Evolutionary conservation across 805 yeast species (phyloP), one percentile per base, ranked within the genome.

Genomic region (Saturnispora silvae): DNA sequence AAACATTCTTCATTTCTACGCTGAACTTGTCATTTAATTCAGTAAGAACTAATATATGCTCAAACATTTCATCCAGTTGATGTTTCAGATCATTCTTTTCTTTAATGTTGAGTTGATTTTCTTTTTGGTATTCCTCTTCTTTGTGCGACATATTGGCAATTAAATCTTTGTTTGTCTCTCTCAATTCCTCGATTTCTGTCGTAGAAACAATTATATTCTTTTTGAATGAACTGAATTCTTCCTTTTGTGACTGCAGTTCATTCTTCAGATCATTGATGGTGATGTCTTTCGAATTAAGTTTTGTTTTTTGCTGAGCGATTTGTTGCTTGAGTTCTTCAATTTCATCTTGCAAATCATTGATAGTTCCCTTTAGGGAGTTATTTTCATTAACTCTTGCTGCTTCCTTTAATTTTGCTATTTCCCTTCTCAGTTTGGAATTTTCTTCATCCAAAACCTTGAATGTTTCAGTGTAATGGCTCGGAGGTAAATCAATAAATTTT

Each of bases 91-190:
- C 55, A 28, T 67, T 70, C 35, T 75, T 63, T 41, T 79, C 78
- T 8, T 63, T 60, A 39, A 68, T 70, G 15, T 70, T 61, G 3
- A 51, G 40, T 31, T 65, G 64, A 1, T 79, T 59, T 45, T 81
- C 87, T 26, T 62, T 63, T 2, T 64, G 57, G 44, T 70, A 69
- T 34, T 78, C 86, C 9, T 51, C 51, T 45, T 81, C 86, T 44
- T 79, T 70, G 23, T 76, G 68, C 1, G 80, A 60, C 75, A 82
- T 67, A 48, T 79, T 81, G 15, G 77, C 81, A 11, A 78, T 54
- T 17, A 83, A 56, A 45, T 81, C 86, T 22, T 67, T 63, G 50
- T 80, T 81, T 64, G 75, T 66, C 3, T 18, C 4, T 35, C 50
- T 53, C 9, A 43, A 28, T 19, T 38, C 43, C 3, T 30, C 22